Percentiles rank a stretch among this genome's conserved stretches.
phyloP scores from a whole-genome alignment of 345 rosid genomes.

The Excoecaria cochinchinensis region DNA sequence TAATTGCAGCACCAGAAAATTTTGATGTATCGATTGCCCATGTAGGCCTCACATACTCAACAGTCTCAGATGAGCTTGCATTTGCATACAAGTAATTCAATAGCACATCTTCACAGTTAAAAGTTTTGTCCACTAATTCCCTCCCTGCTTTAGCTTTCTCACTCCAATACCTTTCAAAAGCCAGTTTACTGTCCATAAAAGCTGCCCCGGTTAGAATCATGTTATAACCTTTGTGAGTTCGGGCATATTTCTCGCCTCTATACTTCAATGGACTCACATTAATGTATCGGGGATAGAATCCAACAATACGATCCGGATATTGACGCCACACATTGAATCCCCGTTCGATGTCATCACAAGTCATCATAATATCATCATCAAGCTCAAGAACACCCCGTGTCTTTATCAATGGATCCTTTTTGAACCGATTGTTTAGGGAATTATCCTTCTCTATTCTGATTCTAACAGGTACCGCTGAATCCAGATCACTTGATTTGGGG shows the following conservation, averaged over 20 bases:
- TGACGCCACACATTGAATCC: slow-evolving; percentile 90
- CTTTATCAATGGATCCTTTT: slow-evolving; percentile 58
- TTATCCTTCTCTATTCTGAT: slow-evolving; percentile 68
- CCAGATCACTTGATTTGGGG: slow-evolving; percentile 58
- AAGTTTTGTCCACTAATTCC: slow-evolving; percentile 57
- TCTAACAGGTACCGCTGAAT: slow-evolving; percentile 85
- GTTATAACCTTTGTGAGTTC: slow-evolving; percentile 69
- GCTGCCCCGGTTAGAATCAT: slow-evolving; percentile 98
- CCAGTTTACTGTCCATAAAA: slow-evolving; percentile 58
- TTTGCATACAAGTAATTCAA: slow-evolving; percentile 82
- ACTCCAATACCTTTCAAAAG: slow-evolving; percentile 68
- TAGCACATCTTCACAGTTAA: slow-evolving; percentile 89
- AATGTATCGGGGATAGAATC: slow-evolving; percentile 80
- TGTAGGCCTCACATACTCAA: slow-evolving; percentile 82
- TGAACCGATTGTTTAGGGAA: slow-evolving; percentile 86
- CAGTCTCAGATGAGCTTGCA: slow-evolving; percentile 54
- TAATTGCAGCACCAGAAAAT: slow-evolving; percentile 76
- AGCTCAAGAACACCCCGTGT: slow-evolving; percentile 90
- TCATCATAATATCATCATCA: slow-evolving; percentile 96
- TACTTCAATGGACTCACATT: slow-evolving; percentile 58
- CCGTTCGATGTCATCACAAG: slow-evolving; percentile 73
- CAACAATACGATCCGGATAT: slow-evolving; percentile 79
- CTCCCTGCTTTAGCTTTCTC: slow-evolving; percentile 62
- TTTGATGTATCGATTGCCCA: slow-evolving; percentile 91
- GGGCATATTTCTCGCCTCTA: slow-evolving; percentile 73